Evolutionary conservation across 1,284 basidiomycete species (phyloP), one percentile per base, ranked within the genome.

Genomic region (Exobasidium rhododendri): DNA sequence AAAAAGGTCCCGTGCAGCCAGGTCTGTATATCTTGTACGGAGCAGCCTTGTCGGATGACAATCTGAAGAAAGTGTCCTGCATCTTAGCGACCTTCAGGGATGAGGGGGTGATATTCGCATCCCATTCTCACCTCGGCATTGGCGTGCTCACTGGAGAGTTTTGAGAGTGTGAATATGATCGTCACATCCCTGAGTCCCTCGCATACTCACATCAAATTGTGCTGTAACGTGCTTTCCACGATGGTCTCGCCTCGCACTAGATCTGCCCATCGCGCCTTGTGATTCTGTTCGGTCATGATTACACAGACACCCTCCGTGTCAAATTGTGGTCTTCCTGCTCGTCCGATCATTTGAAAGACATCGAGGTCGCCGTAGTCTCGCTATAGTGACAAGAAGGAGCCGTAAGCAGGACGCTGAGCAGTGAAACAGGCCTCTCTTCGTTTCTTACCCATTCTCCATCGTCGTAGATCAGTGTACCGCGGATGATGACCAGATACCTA

Each of bases 291-390:
- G n/a, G 70, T 72, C 66, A 76, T 69, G 60, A 76, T 67, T 17
- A 75, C 73, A 11, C 69, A 68, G 7, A 77, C 63, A 55, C 80
- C 77, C 2, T 63, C 63, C 64, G 60, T 74, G 86, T 91, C 93
- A 75, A 91, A 97, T 80, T 97, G 93, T 14, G 94, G 94, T 22
- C 94, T 85, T 4, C 94, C 94, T 83, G 96, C 81, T 40, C 83
- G 74, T 0, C 83, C 83, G 67, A 83, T 91, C 91, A 80, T 92
- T 88, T 76, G 74, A 14, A 75, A 65, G 13, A 76, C 29, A 45
- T 74, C 72, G 6, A 76, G 62, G 26, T 76, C 74, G 4, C 66
- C 60, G 45, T 73, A 59, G 35, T 75, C 70, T 31, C 31, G 54
- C 73, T 69, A 73, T 11, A 61, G 63, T 6, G 44, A 54, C 14